Conservation (phyloP, 129 eudicot species). For the Pulicaria dysenterica region DNA sequence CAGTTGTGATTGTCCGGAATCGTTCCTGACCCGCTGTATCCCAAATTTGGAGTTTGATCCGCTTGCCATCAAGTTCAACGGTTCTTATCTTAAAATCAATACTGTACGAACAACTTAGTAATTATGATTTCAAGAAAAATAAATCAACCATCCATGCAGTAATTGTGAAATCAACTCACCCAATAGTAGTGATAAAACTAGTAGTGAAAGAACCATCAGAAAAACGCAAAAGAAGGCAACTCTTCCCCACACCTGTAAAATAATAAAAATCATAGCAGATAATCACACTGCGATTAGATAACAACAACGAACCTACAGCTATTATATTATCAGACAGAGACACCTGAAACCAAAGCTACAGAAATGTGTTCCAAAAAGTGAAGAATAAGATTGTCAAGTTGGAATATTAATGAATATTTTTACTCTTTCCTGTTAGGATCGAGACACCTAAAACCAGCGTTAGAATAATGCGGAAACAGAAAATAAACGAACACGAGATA, state of each 20-base stretch:
- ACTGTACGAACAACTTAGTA: constrained; percentile 28
- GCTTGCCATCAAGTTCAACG: constrained; percentile 66
- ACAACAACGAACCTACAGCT: not conserved
- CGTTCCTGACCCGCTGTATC: constrained; percentile 77
- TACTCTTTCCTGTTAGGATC: not conserved
- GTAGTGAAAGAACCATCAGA: constrained; percentile 75
- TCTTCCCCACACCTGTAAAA: constrained; percentile 67
- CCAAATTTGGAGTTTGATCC: constrained; percentile 68
- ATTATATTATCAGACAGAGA: not conserved
- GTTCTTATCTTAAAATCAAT: constrained; percentile 66
- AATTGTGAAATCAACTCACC: constrained; percentile 37
- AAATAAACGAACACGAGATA: too few species aligned
- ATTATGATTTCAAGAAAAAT: not conserved
- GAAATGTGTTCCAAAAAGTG: not conserved
- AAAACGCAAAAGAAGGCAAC: constrained; percentile 72
- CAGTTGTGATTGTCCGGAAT: constrained; percentile 62
- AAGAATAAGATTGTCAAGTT: not conserved
- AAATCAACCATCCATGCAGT: not conserved
- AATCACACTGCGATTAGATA: not conserved
- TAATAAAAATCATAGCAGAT: not conserved
- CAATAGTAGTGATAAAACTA: constrained; percentile 68
- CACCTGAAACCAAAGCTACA: constrained; percentile 1
- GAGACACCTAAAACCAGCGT: too few species aligned
- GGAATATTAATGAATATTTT: not conserved
- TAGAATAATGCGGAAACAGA: too few species aligned